Evolutionary conservation across 2,329 filamentous ascomycete genomes (phyloP), one percentile per base, ranked within the genome.

Genomic region (Talaromyces pinophilus): DNA sequence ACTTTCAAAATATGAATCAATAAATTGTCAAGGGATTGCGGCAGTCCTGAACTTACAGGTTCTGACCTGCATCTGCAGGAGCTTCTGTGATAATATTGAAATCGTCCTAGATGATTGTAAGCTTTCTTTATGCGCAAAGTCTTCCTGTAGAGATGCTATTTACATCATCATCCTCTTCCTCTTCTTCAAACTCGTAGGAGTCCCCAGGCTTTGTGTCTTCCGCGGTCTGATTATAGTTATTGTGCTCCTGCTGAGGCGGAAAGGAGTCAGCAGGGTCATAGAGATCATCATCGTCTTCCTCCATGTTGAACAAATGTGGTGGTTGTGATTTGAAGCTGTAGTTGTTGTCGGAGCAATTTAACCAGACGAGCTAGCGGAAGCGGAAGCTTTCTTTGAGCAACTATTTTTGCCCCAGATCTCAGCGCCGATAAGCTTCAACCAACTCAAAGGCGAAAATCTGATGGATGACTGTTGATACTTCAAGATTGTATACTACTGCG

Each of bases 21-120:
- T 70, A 68, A 69, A 69, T 72, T 72, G 61, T 57, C 59, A 57
- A 52, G 30, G 59, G 25, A 65, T 63, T 66, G 59, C 57, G 57
- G 17, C 6, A 59, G 22, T 28, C 35, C 48, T 17, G 63, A 25
- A 74, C 78, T 74, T 71, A 80, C 77, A 73, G 72, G 71, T 77
- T 77, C 62, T 76, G 69, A 33, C 76, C 74, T 10, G 78, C 77
- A 63, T 81, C 80, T 33, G 80, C 75, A 44, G 80, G 79, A 38
- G 78, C 79, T 70, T 82, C 81, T 67, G 81, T 82, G 63, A 83
- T 83, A 65, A 83, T 82, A 70, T 83, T 81, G 68, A 82, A 81
- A 50, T 83, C 81, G 69, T 82, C 81, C 81, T 83, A 64, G 2
- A 22, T 11, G 5, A 10, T 55, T 63, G 71, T 72, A 59, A 71